These are phyloP conservation scores for Nicotiana tomentosiformis DNA, from an alignment of 257 asterid species.

Conservation along the genomic window DNA sequence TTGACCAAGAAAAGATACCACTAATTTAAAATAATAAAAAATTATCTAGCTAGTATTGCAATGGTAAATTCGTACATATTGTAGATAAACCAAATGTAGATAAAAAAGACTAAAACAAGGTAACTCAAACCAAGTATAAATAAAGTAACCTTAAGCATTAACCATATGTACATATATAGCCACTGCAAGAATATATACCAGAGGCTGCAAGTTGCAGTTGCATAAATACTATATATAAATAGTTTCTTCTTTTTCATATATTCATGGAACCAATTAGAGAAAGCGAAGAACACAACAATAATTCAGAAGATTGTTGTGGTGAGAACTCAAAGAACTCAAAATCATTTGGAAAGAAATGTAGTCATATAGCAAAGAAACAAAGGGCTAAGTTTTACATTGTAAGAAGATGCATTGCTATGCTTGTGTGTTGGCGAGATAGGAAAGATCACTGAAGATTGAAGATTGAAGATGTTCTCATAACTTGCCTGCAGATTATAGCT, in stretches of 20 bases:
- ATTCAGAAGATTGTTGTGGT: not conserved
- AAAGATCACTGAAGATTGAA: slow-evolving; percentile 26
- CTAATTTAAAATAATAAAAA: too few relatives aligned
- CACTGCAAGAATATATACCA: not conserved
- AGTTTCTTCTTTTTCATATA: not conserved
- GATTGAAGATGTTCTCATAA: not conserved
- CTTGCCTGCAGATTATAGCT: too few relatives aligned
- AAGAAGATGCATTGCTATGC: slow-evolving; percentile 7
- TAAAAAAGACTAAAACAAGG: not conserved
- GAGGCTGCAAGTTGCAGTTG: not conserved
- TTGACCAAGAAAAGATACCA: not conserved
- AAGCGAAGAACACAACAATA: slow-evolving; percentile 6
- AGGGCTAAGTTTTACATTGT: slow-evolving; percentile 10
- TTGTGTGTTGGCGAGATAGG: slow-evolving; percentile 58
- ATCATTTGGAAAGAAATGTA: slow-evolving; percentile 6
- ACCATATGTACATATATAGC: not conserved
- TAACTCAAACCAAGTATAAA: not conserved
- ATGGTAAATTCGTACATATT: not conserved
- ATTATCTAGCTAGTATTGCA: not conserved
- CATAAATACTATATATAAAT: not conserved
- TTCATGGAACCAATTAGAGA: slow-evolving; percentile 5
- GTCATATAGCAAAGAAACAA: slow-evolving; percentile 9
- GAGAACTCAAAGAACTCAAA: slow-evolving; percentile 5
- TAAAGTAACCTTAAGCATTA: not conserved
- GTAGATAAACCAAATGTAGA: not conserved